These are phyloP conservation scores for Heimioporus retisporus DNA, from an alignment of 1,284 basidiomycete species.

Conservation along the genomic window DNA sequence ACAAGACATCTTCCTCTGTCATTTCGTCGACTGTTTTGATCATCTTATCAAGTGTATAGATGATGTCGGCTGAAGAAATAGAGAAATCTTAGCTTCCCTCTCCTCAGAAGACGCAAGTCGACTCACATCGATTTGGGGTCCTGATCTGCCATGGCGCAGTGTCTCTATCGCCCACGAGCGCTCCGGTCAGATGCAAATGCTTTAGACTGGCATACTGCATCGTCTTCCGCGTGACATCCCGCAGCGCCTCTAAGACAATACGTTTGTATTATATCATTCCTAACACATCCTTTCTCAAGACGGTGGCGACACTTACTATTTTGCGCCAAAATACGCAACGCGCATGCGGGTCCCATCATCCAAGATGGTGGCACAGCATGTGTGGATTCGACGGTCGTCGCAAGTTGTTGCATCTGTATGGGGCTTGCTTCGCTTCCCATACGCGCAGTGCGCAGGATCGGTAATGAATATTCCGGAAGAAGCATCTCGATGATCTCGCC, in stretches of 20 bases:
- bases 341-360: slow-evolving; percentile 37
- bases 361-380: slow-evolving; percentile 12
- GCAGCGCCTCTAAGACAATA: not conserved
- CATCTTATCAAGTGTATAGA: not conserved
- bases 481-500: not conserved
- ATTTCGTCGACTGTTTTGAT: not conserved
- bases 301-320: slow-evolving; percentile 13
- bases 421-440: not conserved
- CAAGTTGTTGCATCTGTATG: too few relatives aligned
- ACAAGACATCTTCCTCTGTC: slow-evolving; percentile 27
- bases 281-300: not conserved
- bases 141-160: slow-evolving; percentile 21
- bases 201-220: slow-evolving; percentile 23
- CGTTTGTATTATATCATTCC: not conserved
- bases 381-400: too few relatives aligned
- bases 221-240: not conserved
- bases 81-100: not conserved
- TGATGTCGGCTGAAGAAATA: not conserved
- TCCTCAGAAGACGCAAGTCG: not conserved
- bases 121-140: slow-evolving; percentile 31
- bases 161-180: slow-evolving; percentile 25
- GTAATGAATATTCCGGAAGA: slow-evolving; percentile 1
- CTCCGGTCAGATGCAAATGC: slow-evolving; percentile 22
- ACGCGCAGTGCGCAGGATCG: not conserved
- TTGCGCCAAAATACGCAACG: slow-evolving; percentile 28